phyloP scores from a whole-genome alignment of 805 yeast genomes.

The Saturnispora serradocipensis region DNA sequence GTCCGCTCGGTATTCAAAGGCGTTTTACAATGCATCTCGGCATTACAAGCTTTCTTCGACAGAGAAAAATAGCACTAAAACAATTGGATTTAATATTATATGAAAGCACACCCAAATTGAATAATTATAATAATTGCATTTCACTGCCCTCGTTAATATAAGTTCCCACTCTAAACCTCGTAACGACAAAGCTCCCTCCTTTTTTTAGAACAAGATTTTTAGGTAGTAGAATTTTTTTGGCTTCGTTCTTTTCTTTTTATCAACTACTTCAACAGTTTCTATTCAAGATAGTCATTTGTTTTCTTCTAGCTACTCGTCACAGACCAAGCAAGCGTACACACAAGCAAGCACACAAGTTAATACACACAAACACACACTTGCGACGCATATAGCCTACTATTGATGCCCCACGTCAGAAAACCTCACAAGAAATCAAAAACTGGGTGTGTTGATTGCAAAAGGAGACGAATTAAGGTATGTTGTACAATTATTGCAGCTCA shows the following conservation, averaged over 20 bases:
- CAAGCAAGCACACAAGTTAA: neutral
- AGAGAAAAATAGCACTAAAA: neutral
- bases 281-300: too few species aligned
- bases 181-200: neutral
- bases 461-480: conserved; percentile 14
- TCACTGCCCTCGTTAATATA: neutral
- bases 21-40: neutral
- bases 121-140: neutral
- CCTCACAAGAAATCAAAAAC: conserved; percentile 15
- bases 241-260: neutral
- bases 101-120: neutral
- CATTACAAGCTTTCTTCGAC: neutral
- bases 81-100: neutral
- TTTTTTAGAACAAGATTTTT: neutral
- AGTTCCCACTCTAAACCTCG: neutral
- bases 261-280: neutral
- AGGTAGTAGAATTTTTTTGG: neutral
- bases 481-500: too few species aligned
- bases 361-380: neutral
- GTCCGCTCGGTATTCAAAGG: neutral
- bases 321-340: neutral
- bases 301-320: neutral
- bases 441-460: conserved; percentile 14
- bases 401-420: conserved; percentile 6
- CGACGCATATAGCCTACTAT: neutral